Evolutionary conservation across 257 asterid genomes (phyloP).

Genomic region (Solanum stenotomum): DNA sequence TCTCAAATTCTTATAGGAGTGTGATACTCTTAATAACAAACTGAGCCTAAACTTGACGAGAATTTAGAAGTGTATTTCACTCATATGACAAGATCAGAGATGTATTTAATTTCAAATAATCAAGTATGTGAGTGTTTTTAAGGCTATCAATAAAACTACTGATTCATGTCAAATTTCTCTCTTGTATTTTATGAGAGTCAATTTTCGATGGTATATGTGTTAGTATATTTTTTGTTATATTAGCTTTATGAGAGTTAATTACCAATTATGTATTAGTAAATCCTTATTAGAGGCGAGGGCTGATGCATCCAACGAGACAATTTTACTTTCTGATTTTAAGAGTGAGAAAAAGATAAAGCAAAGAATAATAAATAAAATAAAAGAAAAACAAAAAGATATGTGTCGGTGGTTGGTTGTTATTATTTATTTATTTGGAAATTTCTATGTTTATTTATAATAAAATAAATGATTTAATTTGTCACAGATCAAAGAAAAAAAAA

Average conservation of each 20-base stretch:
- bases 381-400: not conserved
- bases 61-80: no score
- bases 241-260: not conserved
- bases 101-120: no score
- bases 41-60: no score
- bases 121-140: not conserved
- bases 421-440: not conserved
- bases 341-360: not conserved
- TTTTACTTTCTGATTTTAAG: not conserved
- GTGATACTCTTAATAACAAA: no score
- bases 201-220: not conserved
- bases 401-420: conserved; percentile 16
- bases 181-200: not conserved
- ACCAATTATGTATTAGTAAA: not conserved
- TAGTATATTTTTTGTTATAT: not conserved
- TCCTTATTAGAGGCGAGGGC: not conserved
- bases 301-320: not conserved
- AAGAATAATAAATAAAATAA: conserved; percentile 13
- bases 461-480: not conserved
- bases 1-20: no score
- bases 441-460: not conserved
- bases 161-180: no score
- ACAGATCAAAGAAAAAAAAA: not conserved
- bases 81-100: no score
- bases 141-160: no score